phyloP scores from a whole-genome alignment of 805 yeast genomes.

The Metschnikowia arizonensis region DNA sequence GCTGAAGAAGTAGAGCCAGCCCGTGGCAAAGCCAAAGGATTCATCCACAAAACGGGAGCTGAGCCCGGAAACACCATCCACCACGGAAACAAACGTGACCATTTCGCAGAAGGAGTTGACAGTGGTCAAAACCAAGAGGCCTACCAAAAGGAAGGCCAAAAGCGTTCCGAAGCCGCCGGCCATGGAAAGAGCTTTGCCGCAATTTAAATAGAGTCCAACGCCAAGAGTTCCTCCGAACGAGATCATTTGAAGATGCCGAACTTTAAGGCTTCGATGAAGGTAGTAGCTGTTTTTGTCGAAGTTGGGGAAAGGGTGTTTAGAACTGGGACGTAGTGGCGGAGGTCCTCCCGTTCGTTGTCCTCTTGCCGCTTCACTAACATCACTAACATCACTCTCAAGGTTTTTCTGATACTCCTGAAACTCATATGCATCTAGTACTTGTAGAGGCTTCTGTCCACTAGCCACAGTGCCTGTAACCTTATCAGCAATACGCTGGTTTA shows the following conservation, averaged over 20 bases:
- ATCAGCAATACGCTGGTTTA: slow-evolving; percentile 30
- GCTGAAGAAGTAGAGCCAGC: slow-evolving; percentile 70
- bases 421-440: slow-evolving; percentile 11
- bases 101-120: slow-evolving; percentile 76
- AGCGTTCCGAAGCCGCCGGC: slow-evolving; percentile 78
- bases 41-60: slow-evolving; percentile 74
- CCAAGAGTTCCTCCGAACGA: slow-evolving; percentile 78
- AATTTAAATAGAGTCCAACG: slow-evolving; percentile 65
- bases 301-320: neutral
- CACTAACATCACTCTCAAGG: neutral
- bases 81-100: slow-evolving; percentile 74
- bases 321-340: neutral
- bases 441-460: slow-evolving; percentile 7
- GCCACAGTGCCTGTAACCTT: slow-evolving; percentile 12
- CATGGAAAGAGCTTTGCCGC: slow-evolving; percentile 68
- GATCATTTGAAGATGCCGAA: slow-evolving; percentile 71
- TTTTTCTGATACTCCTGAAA: slow-evolving; percentile 9
- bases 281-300: slow-evolving; percentile 4
- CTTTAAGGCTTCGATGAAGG: slow-evolving; percentile 56
- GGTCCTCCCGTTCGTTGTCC: too few relatives aligned
- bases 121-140: slow-evolving; percentile 61
- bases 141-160: slow-evolving; percentile 61
- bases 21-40: slow-evolving; percentile 71
- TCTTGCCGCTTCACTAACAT: too few relatives aligned
- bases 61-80: slow-evolving; percentile 73